Evolutionary conservation across 2,329 filamentous ascomycete genomes (phyloP).

Genomic region (Kalaharituber pfeilii): DNA sequence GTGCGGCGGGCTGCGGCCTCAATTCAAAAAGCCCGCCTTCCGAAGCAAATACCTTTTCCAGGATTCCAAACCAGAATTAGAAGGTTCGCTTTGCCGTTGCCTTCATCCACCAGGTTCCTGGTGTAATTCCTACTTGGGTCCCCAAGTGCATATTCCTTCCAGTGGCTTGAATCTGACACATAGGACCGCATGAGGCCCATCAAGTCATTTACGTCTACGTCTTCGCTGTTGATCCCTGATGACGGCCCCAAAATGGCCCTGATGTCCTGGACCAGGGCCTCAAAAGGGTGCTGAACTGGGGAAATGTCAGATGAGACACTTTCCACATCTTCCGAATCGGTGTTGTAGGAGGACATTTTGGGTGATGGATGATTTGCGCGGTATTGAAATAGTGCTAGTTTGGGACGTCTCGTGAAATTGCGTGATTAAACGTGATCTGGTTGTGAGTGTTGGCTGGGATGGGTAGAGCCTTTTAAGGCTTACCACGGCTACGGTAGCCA

Average conservation of each 20-base stretch:
- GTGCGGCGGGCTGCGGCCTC: not conserved
- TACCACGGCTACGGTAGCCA: not conserved
- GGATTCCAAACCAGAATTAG: conserved; percentile 48
- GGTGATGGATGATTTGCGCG: not conserved
- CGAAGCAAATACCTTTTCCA: conserved; percentile 33
- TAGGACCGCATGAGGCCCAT: conserved; percentile 41
- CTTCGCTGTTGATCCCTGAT: conserved; percentile 43
- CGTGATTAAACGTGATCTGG: not conserved
- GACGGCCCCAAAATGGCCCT: conserved; percentile 39
- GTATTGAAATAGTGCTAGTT: not conserved
- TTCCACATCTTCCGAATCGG: conserved; percentile 1
- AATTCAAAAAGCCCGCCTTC: not conserved
- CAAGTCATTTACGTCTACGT: conserved; percentile 41
- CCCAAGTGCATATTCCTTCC: conserved; percentile 39
- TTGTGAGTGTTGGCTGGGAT: too few species aligned
- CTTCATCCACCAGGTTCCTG: conserved; percentile 46
- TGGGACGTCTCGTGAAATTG: conserved; percentile 1
- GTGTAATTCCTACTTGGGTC: conserved; percentile 41
- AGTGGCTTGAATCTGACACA: conserved; percentile 38
- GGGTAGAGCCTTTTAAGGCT: not conserved
- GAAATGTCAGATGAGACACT: conserved; percentile 7
- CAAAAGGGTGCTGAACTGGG: conserved; percentile 27
- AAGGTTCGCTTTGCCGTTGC: conserved; percentile 48
- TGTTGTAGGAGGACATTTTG: conserved; percentile 3
- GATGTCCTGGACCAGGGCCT: conserved; percentile 37